Evolutionary conservation across 1,284 basidiomycete genomes (phyloP).

Genomic region (Boletus albobrunnescens): DNA sequence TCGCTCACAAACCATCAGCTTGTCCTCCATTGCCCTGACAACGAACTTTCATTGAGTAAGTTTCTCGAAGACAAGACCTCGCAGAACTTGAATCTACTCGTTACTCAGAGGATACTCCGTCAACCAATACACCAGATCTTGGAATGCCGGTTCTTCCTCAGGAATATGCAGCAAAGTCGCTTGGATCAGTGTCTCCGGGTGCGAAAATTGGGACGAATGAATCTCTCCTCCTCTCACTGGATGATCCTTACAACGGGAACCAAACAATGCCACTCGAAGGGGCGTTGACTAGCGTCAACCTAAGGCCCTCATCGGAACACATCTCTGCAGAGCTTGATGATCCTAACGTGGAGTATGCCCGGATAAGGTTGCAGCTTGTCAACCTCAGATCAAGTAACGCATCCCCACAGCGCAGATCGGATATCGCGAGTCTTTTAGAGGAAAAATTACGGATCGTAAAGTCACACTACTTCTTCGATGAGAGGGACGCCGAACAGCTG

Average conservation of each 20-base stretch:
- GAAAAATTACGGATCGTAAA: constrained; percentile 53
- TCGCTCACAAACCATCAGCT: constrained; percentile 46
- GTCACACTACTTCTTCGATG: constrained; percentile 73
- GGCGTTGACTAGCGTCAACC: constrained; percentile 8
- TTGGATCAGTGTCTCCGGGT: constrained; percentile 1
- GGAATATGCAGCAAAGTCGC: constrained; percentile 2
- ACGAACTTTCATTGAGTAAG: constrained; percentile 49
- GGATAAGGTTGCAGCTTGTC: constrained; percentile 53
- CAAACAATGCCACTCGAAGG: constrained; percentile 21
- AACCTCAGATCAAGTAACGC: constrained; percentile 30
- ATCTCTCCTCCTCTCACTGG: constrained; percentile 38
- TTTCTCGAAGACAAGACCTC: neutral
- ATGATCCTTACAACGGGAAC: neutral
- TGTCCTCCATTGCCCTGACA: constrained; percentile 62
- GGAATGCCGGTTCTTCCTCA: neutral
- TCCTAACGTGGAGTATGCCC: constrained; percentile 61
- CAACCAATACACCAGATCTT: constrained; percentile 2
- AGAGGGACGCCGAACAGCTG: constrained; percentile 60
- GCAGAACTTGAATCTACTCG: constrained; percentile 6
- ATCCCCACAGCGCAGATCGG: constrained; percentile 5
- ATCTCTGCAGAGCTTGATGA: constrained; percentile 46
- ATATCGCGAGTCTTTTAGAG: constrained; percentile 37
- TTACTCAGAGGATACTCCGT: constrained; percentile 10
- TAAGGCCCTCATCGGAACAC: constrained; percentile 24
- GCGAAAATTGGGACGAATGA: constrained; percentile 36